Conservation (phyloP, 2,329 filamentous ascomycete species). For the Alternaria gaisen region DNA sequence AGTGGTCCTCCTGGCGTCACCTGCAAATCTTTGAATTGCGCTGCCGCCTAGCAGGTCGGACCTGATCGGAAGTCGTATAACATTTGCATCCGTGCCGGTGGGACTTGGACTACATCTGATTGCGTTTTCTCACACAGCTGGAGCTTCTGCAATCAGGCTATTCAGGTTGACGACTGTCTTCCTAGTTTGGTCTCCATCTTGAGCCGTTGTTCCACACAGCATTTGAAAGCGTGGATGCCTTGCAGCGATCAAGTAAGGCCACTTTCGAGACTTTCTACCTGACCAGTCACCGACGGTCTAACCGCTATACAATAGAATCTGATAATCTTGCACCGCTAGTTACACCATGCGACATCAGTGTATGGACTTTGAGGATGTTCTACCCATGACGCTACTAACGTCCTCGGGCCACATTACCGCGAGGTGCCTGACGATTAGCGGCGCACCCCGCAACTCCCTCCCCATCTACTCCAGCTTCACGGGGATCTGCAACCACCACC, state of each 20-base stretch:
- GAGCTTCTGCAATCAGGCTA: too few relatives aligned
- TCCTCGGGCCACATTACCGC: slow-evolving; percentile 24
- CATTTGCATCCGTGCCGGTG: not conserved
- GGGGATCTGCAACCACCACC: slow-evolving; percentile 3
- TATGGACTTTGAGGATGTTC: not conserved
- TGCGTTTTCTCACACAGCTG: too few relatives aligned
- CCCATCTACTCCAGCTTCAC: slow-evolving; percentile 1
- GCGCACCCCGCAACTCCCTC: slow-evolving; percentile 18
- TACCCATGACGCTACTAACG: not conserved
- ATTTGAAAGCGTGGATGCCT: too few relatives aligned
- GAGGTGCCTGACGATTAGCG: slow-evolving; percentile 23
- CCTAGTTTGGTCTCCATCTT: too few relatives aligned
- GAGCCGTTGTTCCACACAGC: too few relatives aligned
- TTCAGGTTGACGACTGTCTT: fast-evolving
- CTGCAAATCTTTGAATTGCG: slow-evolving; percentile 1
- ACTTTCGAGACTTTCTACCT: too few relatives aligned
- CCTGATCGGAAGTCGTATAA: not conserved
- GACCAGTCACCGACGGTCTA: fast-evolving
- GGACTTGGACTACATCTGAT: too few relatives aligned
- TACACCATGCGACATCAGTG: not conserved
- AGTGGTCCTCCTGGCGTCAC: not conserved
- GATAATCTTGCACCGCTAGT: too few relatives aligned
- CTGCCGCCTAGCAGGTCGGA: slow-evolving; percentile 12
- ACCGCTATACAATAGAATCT: too few relatives aligned
- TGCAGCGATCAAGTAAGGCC: too few relatives aligned